Evolutionary conservation across 1,284 basidiomycete genomes (phyloP).

Genomic region (Taiwanofungus camphoratus): DNA sequence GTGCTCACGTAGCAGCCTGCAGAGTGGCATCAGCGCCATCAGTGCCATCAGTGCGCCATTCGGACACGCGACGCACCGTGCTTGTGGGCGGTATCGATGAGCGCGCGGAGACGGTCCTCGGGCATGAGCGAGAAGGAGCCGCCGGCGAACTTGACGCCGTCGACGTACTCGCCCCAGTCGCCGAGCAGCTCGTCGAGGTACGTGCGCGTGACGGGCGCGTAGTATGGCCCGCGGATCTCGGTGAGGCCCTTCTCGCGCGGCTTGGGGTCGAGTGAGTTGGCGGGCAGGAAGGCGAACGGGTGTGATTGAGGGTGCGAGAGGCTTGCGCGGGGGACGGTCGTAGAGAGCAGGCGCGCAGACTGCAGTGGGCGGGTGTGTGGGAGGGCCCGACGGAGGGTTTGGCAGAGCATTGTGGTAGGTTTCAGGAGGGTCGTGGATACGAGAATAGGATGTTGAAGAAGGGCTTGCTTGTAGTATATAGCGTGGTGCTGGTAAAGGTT

Average conservation of each 20-base stretch:
- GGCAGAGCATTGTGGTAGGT: slow-evolving; percentile 1
- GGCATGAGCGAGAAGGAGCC: slow-evolving; percentile 43
- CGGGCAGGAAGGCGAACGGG: slow-evolving; percentile 27
- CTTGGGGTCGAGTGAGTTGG: slow-evolving; percentile 28
- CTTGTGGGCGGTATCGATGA: slow-evolving; percentile 38
- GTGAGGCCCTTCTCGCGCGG: slow-evolving; percentile 30
- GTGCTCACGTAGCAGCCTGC: slow-evolving; percentile 35
- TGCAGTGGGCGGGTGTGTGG: slow-evolving; percentile 2
- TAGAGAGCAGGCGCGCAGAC: slow-evolving; percentile 8
- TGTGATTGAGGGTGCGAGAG: neutral
- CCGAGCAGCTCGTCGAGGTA: slow-evolving; percentile 35
- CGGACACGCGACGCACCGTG: slow-evolving; percentile 26
- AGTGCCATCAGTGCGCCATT: neutral
- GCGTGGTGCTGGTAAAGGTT: too few species aligned
- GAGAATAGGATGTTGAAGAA: too few species aligned
- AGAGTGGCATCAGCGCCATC: neutral
- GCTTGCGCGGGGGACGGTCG: slow-evolving; percentile 2
- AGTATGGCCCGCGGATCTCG: slow-evolving; percentile 40
- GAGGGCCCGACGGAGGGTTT: slow-evolving; percentile 4
- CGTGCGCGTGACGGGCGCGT: slow-evolving; percentile 33
- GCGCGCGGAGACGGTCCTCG: slow-evolving; percentile 28
- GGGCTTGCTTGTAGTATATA: too few species aligned
- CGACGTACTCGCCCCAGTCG: slow-evolving; percentile 38
- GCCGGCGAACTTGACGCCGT: slow-evolving; percentile 44
- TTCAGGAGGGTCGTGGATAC: neutral